Base-by-base conservation (phyloP, 192 early-diverging fungal species). In the Phlyctochytrium bullatum region DNA sequence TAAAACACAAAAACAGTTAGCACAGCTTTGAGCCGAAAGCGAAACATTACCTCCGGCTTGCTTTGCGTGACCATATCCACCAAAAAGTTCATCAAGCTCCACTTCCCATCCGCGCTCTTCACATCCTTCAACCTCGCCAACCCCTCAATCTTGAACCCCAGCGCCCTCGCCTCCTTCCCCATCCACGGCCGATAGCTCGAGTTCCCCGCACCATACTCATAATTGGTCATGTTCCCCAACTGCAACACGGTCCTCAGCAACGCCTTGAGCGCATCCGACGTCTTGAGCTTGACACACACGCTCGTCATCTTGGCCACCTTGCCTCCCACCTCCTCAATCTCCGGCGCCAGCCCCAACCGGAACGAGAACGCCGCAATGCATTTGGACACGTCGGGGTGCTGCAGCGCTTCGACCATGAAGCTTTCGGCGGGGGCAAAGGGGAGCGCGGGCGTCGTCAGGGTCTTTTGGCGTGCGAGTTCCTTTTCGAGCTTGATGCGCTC, bases 131-230 rank as follows among this genome's bases (percentile, higher is more conserved):
- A 56, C 29, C 77, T 27, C 51, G 76, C 81, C 28, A 86, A 61
- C 2, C 78, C 82, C 34, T 86, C 85, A 12, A 86, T 72, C 56
- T 81, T 78, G 52, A 86, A 79, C 4, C 82, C 85, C 52, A 86
- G 65, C 14, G 83, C 78, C 50, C 76, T 66, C 24, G 80, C 81
- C 52, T 85, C 79, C 30, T 80, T 76, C 32, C 81, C 80, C 82
- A 83, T 83, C 79, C 79, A 80, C 24, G 83, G 80, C 52, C 79
- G 68, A 65, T 81, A 83, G 14, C 67, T 57, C 0, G 68, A n/a
- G 34, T 65, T 64, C 20, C 73, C 68, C 24, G 53, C 71, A 12
- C 70, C 67, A 60, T 86, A 82, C 53, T 84, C 69, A 61, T 86
- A 72, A 61, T 86, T 85, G 30, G 78, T 73, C 68, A 86, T 35